Evolutionary conservation across 2,329 filamentous ascomycete genomes (phyloP).

Genomic region (Colletotrichum scovillei): DNA sequence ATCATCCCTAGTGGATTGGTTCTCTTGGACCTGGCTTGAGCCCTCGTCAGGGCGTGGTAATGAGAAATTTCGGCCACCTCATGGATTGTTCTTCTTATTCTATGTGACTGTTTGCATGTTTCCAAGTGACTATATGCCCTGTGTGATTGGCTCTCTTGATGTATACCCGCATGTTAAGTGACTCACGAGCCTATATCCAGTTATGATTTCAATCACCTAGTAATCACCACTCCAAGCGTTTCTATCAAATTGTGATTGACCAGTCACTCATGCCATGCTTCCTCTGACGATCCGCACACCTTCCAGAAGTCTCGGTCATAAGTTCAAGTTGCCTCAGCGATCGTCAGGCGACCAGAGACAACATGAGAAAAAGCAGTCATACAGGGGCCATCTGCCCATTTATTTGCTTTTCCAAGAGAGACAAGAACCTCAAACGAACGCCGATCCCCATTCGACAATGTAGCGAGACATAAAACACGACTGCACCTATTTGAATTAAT

Average conservation of each 20-base stretch:
- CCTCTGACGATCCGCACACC: neutral
- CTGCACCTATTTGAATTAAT: neutral
- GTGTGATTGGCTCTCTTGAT: neutral
- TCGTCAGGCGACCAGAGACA: neutral
- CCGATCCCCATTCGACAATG: neutral
- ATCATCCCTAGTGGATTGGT: constrained; percentile 41
- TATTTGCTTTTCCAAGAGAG: neutral
- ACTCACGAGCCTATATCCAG: neutral
- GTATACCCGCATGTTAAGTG: neutral
- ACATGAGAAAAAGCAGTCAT: neutral
- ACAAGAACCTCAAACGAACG: neutral
- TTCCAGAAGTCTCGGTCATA: neutral
- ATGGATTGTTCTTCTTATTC: constrained; percentile 4
- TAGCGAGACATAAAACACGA: neutral
- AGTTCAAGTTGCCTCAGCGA: neutral
- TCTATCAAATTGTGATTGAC: neutral
- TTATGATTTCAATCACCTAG: neutral
- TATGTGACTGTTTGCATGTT: neutral
- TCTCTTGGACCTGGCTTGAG: constrained; percentile 40
- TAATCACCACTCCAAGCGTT: neutral
- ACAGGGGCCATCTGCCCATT: neutral
- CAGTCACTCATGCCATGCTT: neutral
- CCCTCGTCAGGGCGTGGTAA: constrained; percentile 49
- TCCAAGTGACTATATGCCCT: neutral
- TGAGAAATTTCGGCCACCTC: constrained; percentile 53